Conservation (phyloP, 192 early-diverging fungal genomes). For the Mortierella antarctica region DNA sequence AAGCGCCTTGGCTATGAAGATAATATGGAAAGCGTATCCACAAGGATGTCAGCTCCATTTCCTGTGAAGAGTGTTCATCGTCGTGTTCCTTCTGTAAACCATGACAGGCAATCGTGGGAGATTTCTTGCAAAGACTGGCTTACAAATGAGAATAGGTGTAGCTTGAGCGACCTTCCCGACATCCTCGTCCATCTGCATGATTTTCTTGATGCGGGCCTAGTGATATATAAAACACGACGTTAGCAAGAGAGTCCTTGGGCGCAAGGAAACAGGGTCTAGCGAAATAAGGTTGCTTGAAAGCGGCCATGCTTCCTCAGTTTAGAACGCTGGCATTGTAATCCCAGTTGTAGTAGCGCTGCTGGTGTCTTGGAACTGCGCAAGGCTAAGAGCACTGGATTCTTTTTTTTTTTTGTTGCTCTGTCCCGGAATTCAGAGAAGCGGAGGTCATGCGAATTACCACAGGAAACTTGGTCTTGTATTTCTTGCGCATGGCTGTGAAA, state of each 20-base stretch:
- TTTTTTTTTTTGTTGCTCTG: not conserved
- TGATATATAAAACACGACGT: not conserved
- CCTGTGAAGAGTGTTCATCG: not conserved
- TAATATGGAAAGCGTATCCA: not conserved
- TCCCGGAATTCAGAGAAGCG: not conserved
- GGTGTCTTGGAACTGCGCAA: too few species aligned
- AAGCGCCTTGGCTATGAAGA: conserved; percentile 81
- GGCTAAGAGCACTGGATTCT: not conserved
- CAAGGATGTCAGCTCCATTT: not conserved
- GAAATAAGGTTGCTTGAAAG: too few species aligned
- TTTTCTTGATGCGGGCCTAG: conserved; percentile 99
- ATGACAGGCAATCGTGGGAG: not conserved
- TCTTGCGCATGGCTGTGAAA: conserved; percentile 76
- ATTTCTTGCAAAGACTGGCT: conserved; percentile 74
- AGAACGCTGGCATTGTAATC: too few species aligned
- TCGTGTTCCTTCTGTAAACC: not conserved
- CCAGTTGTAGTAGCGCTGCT: too few species aligned
- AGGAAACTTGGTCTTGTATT: conserved; percentile 93
- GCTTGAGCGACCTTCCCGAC: conserved; percentile 98
- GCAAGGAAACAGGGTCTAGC: too few species aligned
- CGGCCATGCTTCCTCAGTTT: too few species aligned
- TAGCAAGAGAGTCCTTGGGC: not conserved
- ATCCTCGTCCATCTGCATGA: conserved; percentile 99
- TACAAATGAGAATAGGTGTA: conserved; percentile 95
- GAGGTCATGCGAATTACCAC: conserved; percentile 71